Evolutionary conservation across 768 basidiomycete genomes (phyloP).

Genomic region (Amanita thiersii): DNA sequence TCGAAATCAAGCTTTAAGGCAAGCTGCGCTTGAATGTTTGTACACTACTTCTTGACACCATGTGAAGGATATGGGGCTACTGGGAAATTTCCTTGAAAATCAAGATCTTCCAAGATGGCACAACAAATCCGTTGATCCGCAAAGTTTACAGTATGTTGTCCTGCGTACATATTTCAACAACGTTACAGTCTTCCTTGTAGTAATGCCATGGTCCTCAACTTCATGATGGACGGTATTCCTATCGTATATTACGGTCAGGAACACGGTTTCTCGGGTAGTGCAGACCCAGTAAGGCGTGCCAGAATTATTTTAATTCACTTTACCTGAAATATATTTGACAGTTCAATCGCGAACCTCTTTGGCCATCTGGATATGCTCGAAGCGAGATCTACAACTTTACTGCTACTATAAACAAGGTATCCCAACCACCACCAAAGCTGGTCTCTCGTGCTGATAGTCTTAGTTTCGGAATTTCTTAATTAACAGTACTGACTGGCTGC

Average conservation of each 20-base stretch:
- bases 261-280: conserved; percentile 54
- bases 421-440: neutral
- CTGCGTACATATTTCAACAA: neutral
- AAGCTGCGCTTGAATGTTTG: neutral
- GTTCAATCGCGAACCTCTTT: conserved; percentile 72
- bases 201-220: conserved; percentile 69
- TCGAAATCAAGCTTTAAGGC: conserved; percentile 47
- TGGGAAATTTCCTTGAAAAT: conserved; percentile 79
- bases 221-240: conserved; percentile 79
- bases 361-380: conserved; percentile 58
- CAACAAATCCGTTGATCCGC: conserved; percentile 62
- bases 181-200: conserved; percentile 19
- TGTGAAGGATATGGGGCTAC: conserved; percentile 29
- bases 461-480: conserved; percentile 62
- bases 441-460: conserved; percentile 1
- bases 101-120: conserved; percentile 73
- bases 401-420: conserved; percentile 50
- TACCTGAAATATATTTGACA: conserved; percentile 16
- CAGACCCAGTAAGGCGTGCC: conserved; percentile 48
- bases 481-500: conserved; percentile 46
- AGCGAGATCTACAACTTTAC: conserved; percentile 53
- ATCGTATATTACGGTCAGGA: conserved; percentile 82
- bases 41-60: conserved; percentile 7
- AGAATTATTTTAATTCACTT: neutral
- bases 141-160: conserved; percentile 51